phyloP scores from a whole-genome alignment of 768 basidiomycete genomes.

The Mycena metata region DNA sequence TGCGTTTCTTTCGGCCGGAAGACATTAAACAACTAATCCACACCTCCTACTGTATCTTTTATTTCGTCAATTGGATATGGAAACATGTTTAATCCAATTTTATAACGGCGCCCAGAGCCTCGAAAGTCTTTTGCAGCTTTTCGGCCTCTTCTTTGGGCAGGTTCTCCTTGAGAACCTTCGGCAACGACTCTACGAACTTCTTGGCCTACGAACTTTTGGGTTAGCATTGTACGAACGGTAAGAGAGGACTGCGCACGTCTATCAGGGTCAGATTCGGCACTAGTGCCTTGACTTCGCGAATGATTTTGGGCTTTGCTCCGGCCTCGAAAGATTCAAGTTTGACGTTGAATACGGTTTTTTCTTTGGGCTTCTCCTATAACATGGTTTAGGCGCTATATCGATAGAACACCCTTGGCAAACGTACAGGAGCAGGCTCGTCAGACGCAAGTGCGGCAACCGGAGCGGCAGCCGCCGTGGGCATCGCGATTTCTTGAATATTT shows the following conservation, averaged over 20 bases:
- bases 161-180: constrained; percentile 94
- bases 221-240: neutral
- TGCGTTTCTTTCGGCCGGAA: constrained; percentile 8
- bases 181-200: constrained; percentile 97
- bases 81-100: constrained; percentile 74
- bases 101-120: constrained; percentile 89
- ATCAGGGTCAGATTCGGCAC: constrained; percentile 97
- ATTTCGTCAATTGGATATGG: constrained; percentile 37
- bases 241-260: constrained; percentile 72
- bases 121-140: constrained; percentile 93
- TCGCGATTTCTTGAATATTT: constrained; percentile 97
- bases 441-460: constrained; percentile 66
- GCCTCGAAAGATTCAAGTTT: constrained; percentile 96
- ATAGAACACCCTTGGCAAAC: constrained; percentile 40
- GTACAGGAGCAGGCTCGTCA: constrained; percentile 78
- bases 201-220: constrained; percentile 81
- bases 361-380: constrained; percentile 92
- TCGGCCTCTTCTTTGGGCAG: constrained; percentile 97
- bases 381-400: neutral
- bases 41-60: constrained; percentile 36
- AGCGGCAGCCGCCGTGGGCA: constrained; percentile 81
- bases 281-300: constrained; percentile 96
- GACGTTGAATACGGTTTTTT: constrained; percentile 98
- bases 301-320: constrained; percentile 94
- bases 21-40: constrained; percentile 27